Percentiles rank a stretch among this genome's conserved stretches.
Conservation (phyloP, 306 rosid genomes). For the Castanospermum australe region DNA sequence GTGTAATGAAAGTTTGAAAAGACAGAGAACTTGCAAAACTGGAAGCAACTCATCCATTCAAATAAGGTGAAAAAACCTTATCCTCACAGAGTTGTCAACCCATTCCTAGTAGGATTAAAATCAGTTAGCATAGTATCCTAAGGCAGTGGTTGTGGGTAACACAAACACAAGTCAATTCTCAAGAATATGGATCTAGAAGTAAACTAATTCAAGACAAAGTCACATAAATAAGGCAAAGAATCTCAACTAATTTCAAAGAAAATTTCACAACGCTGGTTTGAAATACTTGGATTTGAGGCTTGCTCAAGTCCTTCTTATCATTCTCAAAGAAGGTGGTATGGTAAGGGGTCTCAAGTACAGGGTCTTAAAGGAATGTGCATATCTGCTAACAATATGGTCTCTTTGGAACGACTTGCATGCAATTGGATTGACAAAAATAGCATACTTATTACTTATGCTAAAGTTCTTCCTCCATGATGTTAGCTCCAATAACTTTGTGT, state of each 20-base stretch:
- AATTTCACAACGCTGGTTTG: not conserved
- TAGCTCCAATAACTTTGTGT: not conserved
- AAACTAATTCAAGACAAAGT: not conserved
- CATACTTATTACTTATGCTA: not conserved
- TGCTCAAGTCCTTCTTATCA: not conserved
- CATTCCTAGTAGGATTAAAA: not conserved
- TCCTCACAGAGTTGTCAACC: not conserved
- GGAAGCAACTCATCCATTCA: not conserved
- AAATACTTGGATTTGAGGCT: slow-evolving; percentile 2
- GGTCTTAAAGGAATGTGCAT: not conserved
- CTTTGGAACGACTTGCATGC: not conserved
- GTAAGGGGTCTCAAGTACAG: not conserved
- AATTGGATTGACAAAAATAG: not conserved
- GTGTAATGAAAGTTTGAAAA: not conserved
- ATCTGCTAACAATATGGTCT: not conserved
- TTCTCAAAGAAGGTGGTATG: not conserved
- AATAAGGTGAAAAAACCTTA: slow-evolving; percentile 1
- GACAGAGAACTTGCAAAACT: not conserved
- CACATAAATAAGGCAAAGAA: not conserved
- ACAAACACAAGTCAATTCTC: not conserved
- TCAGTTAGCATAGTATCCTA: not conserved
- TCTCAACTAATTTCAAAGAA: not conserved
- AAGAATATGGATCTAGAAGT: not conserved
- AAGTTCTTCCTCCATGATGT: not conserved
- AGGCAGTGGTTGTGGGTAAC: not conserved